Percentiles rank a stretch among this genome's conserved stretches.
Evolutionary conservation across 331 rosid genomes (phyloP).

Genomic region (Malus hybrid): DNA sequence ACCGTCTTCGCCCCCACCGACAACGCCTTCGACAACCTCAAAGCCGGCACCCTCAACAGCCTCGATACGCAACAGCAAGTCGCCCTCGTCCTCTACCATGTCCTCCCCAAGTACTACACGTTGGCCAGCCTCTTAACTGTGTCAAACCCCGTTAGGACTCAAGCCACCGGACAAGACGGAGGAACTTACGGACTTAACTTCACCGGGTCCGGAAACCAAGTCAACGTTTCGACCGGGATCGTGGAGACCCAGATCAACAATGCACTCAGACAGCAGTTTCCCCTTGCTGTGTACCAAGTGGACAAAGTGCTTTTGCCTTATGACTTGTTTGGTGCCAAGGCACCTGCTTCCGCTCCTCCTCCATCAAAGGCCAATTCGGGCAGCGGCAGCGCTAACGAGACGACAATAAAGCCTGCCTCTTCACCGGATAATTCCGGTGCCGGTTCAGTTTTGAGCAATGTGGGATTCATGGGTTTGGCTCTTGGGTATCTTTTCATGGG

Average conservation of each 20-base stretch:
- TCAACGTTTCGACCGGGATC: constrained; percentile 58
- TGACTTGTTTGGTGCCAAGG: constrained; percentile 37
- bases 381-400: background rate
- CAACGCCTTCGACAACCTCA: constrained; percentile 69
- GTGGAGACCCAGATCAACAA: constrained; percentile 46
- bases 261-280: constrained; percentile 45
- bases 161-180: constrained; percentile 28
- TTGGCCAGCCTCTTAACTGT: constrained; percentile 41
- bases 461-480: constrained; percentile 26
- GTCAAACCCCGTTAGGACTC: constrained; percentile 73
- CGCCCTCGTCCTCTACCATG: constrained; percentile 55
- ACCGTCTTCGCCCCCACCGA: constrained; percentile 82
- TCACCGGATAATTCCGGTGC: background rate
- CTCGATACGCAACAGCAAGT: constrained; percentile 45
- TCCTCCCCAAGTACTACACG: constrained; percentile 54
- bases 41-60: constrained; percentile 49
- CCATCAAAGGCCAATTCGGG: constrained; percentile 26
- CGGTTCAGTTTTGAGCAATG: constrained; percentile 16
- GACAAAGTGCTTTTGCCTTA: constrained; percentile 65
- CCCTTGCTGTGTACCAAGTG: constrained; percentile 50
- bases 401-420: constrained; percentile 12
- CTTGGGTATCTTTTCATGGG: constrained; percentile 6
- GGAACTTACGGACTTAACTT: constrained; percentile 62
- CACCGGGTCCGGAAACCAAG: constrained; percentile 65
- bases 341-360: constrained; percentile 41